Evolutionary conservation across 31 red algal species (phyloP), one percentile per base, ranked within the genome.

Genomic region (Endocladia muricata): DNA sequence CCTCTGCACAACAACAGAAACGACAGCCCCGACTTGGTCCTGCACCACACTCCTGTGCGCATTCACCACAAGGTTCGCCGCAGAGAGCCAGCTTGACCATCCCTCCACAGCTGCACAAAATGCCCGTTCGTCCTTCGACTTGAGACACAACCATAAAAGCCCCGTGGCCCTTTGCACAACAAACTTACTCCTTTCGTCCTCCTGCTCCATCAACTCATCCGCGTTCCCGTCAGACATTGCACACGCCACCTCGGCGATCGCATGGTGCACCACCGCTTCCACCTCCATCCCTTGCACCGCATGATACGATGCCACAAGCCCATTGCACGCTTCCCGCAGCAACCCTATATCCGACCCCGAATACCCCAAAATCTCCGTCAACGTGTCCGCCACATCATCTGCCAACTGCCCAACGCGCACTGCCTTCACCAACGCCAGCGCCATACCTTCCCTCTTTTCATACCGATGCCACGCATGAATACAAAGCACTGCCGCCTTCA

Each of bases 161-260:
- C 67, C 41, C 47, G 60, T 79, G 0, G 33, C 57, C n/a, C 21
- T 79, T 2, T 61, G 59, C 4, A 64, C 44, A 35, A 79, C 42
- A 42, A 47, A 39, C 28, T 37, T 3, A 23, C 76, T 67, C 33
- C 67, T 47, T 29, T 43, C 41, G 2, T 57, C 55, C 43, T 52
- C 49, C 28, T 66, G 76, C 60, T 79, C 76, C 59, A 79, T 64
- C 4, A 79, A 43, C 26, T 67, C 76, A 23, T 79, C 76, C 22
- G 76, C 76, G 67, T 79, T 79, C 29, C 76, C 7, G 17, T 79
- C 76, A 5, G 76, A 79, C 37, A 79, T 35, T 6, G 76, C 44
- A 43, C 76, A 66, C 4, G 55, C 76, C 23, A 79, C 76, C 55
- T 79, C 76, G 36, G 76, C 57, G 43, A 79, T 67, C 2, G 76